Evolutionary conservation across 495 filamentous ascomycete genomes (phyloP).

Genomic region (Cairneyella variabilis): DNA sequence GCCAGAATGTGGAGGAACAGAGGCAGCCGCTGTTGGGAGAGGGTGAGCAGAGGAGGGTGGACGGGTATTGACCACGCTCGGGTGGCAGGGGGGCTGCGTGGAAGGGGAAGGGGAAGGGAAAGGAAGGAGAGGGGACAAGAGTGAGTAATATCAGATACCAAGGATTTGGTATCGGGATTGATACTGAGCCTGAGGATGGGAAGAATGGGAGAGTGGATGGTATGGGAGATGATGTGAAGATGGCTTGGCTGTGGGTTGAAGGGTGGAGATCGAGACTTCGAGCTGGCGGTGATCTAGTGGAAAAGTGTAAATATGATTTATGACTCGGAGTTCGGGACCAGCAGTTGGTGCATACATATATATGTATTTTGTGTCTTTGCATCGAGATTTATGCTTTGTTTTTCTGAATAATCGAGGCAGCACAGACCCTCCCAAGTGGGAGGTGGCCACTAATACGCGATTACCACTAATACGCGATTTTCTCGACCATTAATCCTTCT

Average conservation of each 20-base stretch:
- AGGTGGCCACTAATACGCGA: too few species aligned
- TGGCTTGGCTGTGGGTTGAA: conserved; percentile 17
- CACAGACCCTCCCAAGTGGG: too few species aligned
- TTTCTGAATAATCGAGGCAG: too few species aligned
- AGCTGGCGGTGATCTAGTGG: conserved; percentile 18
- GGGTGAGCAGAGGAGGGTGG: neutral
- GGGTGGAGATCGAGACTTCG: conserved; percentile 17
- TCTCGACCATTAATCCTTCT: too few species aligned
- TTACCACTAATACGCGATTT: too few species aligned
- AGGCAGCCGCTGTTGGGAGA: neutral
- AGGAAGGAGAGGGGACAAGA: neutral
- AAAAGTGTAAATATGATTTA: conserved; percentile 10
- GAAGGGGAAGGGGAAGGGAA: neutral
- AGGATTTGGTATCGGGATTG: conserved; percentile 1
- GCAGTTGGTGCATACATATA: too few species aligned
- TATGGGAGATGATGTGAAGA: neutral
- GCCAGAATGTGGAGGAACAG: neutral
- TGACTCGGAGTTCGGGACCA: too few species aligned
- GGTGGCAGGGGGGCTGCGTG: conserved; percentile 1
- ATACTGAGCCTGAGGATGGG: neutral
- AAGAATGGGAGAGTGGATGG: neutral
- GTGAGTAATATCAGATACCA: conserved; percentile 1
- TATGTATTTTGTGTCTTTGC: too few species aligned
- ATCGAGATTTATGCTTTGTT: too few species aligned
- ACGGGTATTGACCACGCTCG: conserved; percentile 16